Base-by-base conservation (phyloP, 495 filamentous ascomycete species). In the Xylaria intraflava region DNA sequence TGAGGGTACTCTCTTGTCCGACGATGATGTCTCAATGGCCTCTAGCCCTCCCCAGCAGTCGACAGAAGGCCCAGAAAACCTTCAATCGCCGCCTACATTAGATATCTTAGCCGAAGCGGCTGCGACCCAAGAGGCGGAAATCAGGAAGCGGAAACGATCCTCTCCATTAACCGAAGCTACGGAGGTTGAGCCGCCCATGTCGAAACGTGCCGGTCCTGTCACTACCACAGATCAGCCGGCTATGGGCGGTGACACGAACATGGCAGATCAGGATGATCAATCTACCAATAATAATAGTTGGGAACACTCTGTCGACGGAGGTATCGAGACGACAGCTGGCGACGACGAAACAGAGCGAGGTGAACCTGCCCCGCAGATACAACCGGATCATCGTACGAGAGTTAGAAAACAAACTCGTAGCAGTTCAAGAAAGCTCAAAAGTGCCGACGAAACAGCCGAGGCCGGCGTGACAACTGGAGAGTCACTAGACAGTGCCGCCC, bases 181-280 rank as follows among this genome's bases (percentile, higher is more conserved):
- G 10, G 70, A 76, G 33, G 51, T 66, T 1, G 72, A 77, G 19
- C 80, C 79, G 59, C 81, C 80, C 26, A 60, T 69, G 30, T 67
- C 73, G 56, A 87, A 85, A 67, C 79, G 84, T 45, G 80, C 75
- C 33, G 76, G 72, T 19, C 82, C 80, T 20, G 69, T 73, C 50
- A 64, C 58, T 20, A 58, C 56, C 4, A 56, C 55, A 22, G 62
- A 62, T 17, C 62, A 46, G 14, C 64, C 65, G 7, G 60, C 63
- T 30, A 56, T 60, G 14, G 59, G 68, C 48, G 70, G 69, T 42
- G 74, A 77, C 38, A 66, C 65, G 14, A 59, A 69, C n/a, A 70
- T 71, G 50, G 59, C 52, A n/a, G 72, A 75, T 33, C 69, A 74
- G 30, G 72, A 75, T 44, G 65, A 58, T 9, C 50, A 65, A n/a